A percentile compares a stretch with the other conserved stretches of the same genome.
These are phyloP conservation scores for Trichoderma erinaceum DNA, from an alignment of 495 filamentous ascomycete species.

Conservation along the genomic window DNA sequence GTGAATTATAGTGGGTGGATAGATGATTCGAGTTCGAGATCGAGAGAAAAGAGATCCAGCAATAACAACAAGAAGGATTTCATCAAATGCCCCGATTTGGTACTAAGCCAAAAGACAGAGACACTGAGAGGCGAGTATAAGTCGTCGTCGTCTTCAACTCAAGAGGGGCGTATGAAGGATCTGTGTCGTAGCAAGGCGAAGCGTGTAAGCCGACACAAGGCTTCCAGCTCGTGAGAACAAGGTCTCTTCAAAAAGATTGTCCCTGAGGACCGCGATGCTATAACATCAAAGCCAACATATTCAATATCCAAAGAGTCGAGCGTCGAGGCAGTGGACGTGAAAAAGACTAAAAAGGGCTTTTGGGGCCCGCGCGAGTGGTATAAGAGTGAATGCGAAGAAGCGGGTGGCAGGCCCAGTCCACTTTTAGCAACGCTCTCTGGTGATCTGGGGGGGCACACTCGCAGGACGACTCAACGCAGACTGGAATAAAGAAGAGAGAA, in stretches of 20 bases:
- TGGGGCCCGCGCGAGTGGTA: not conserved
- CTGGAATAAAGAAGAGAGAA: not conserved
- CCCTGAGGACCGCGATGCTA: slow-evolving; percentile 54
- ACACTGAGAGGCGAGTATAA: not conserved
- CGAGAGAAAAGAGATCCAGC: not conserved
- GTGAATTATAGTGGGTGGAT: not conserved
- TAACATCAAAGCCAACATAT: slow-evolving; percentile 37
- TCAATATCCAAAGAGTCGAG: slow-evolving; percentile 4
- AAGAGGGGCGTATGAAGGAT: not conserved
- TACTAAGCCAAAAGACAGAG: not conserved
- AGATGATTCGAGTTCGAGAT: not conserved
- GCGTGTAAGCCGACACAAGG: slow-evolving; percentile 14
- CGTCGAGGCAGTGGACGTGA: not conserved
- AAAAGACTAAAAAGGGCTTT: not conserved
- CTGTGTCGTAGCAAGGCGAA: slow-evolving; percentile 5
- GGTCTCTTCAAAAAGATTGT: slow-evolving; percentile 30
- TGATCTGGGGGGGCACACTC: slow-evolving; percentile 1
- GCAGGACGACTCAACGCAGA: not conserved
- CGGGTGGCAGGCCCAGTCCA: slow-evolving; percentile 5
- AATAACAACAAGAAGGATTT: not conserved
- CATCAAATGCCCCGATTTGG: not conserved
- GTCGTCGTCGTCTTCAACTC: not conserved
- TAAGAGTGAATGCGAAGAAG: not conserved
- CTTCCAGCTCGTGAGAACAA: slow-evolving; percentile 6
- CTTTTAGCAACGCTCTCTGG: not conserved